phyloP scores from a whole-genome alignment of 192 early-diverging fungal species.

The Backusella westeae region DNA sequence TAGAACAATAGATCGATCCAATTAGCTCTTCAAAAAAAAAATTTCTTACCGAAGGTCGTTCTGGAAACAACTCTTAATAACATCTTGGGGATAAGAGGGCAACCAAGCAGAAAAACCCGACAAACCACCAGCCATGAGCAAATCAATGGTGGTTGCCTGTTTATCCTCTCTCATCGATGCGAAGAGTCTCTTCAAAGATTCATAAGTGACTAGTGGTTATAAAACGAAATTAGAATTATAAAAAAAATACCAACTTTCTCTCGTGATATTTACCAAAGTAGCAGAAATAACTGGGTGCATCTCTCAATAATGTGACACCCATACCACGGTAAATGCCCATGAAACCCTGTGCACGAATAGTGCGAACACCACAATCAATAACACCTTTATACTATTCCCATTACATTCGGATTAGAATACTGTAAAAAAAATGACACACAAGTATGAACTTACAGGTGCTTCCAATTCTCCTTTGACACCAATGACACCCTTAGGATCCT shows the following conservation, averaged over 20 bases:
- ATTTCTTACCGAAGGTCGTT: slow-evolving; percentile 46
- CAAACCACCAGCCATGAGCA: slow-evolving; percentile 90
- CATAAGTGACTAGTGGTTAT: slow-evolving; percentile 65
- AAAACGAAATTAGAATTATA: background rate
- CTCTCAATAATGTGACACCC: slow-evolving; percentile 85
- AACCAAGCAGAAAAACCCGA: slow-evolving; percentile 95
- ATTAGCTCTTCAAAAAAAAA: slow-evolving; percentile 10
- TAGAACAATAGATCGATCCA: background rate
- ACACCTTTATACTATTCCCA: slow-evolving; percentile 82
- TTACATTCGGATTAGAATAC: background rate
- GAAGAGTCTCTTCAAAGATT: slow-evolving; percentile 71
- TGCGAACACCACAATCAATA: slow-evolving; percentile 78
- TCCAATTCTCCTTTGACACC: slow-evolving; percentile 27
- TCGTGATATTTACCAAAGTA: slow-evolving; percentile 75
- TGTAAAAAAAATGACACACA: background rate
- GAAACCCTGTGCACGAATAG: slow-evolving; percentile 75
- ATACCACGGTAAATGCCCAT: slow-evolving; percentile 86
- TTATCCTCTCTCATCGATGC: slow-evolving; percentile 52
- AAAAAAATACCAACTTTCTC: background rate
- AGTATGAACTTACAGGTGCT: slow-evolving; percentile 28
- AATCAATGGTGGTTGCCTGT: slow-evolving; percentile 68
- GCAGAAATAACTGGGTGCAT: slow-evolving; percentile 87
- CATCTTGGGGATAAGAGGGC: slow-evolving; percentile 76
- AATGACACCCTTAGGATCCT: slow-evolving; percentile 41
- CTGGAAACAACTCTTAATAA: slow-evolving; percentile 81